phyloP scores from a whole-genome alignment of 352 stramenopile genomes.

The Phytophthora pinifolia region DNA sequence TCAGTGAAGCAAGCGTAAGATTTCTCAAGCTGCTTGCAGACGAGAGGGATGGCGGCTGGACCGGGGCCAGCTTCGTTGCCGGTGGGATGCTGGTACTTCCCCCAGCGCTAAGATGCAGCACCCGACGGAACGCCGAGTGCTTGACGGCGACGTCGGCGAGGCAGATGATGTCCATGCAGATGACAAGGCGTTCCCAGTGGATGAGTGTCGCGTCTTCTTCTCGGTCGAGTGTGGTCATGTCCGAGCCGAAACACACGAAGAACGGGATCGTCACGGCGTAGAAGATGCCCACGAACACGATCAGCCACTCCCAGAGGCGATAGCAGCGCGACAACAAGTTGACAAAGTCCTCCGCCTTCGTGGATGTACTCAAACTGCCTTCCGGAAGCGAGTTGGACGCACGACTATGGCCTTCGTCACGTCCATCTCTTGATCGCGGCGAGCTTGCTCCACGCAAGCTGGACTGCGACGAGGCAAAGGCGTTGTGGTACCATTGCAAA shows the following conservation, averaged over 20 bases:
- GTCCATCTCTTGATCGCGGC: neutral
- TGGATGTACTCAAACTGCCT: slow-evolving; percentile 8
- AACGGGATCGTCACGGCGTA: slow-evolving; percentile 64
- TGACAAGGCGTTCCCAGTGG: slow-evolving; percentile 40
- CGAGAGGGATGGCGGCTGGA: neutral
- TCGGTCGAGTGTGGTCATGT: slow-evolving; percentile 20
- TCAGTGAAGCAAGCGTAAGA: neutral
- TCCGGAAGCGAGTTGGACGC: slow-evolving; percentile 4
- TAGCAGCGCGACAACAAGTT: slow-evolving; percentile 48
- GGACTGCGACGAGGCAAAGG: slow-evolving; percentile 7
- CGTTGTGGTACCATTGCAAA: slow-evolving; percentile 14
- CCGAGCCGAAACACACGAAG: slow-evolving; percentile 57
- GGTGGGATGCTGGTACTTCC: slow-evolving; percentile 16
- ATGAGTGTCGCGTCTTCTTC: slow-evolving; percentile 7
- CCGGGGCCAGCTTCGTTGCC: neutral
- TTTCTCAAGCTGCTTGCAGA: slow-evolving; percentile 5
- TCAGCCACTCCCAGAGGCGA: slow-evolving; percentile 54
- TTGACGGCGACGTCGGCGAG: slow-evolving; percentile 58
- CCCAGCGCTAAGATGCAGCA: slow-evolving; percentile 36
- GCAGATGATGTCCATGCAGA: slow-evolving; percentile 49
- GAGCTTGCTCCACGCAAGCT: neutral
- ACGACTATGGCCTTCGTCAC: neutral
- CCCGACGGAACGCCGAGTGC: slow-evolving; percentile 50
- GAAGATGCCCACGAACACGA: slow-evolving; percentile 51
- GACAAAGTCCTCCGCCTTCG: slow-evolving; percentile 53